Evolutionary conservation across 345 rosid genomes (phyloP).

Genomic region (Theobroma cacao): DNA sequence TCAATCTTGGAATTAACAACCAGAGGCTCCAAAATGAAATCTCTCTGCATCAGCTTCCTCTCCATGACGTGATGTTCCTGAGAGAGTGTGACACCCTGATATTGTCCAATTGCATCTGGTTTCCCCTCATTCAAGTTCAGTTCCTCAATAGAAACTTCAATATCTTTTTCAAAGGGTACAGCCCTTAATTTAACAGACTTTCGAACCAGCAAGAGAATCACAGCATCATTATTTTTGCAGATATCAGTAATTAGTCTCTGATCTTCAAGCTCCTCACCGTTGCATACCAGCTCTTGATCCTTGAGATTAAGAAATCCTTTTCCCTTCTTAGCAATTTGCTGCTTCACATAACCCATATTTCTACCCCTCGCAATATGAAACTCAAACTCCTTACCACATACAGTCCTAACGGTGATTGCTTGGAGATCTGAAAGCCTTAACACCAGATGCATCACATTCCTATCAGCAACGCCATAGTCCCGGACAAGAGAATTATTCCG

Average conservation of each 20-base stretch:
- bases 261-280: slow-evolving; percentile 85
- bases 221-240: slow-evolving; percentile 46
- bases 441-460: slow-evolving; percentile 65
- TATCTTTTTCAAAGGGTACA: slow-evolving; percentile 46
- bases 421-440: slow-evolving; percentile 63
- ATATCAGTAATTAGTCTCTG: slow-evolving; percentile 65
- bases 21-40: slow-evolving; percentile 63
- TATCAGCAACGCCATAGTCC: slow-evolving; percentile 64
- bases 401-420: slow-evolving; percentile 58
- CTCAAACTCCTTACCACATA: slow-evolving; percentile 60
- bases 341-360: slow-evolving; percentile 77
- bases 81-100: slow-evolving; percentile 19
- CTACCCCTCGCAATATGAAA: slow-evolving; percentile 58
- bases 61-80: slow-evolving; percentile 9
- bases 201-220: slow-evolving; percentile 58
- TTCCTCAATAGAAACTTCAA: slow-evolving; percentile 53
- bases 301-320: slow-evolving; percentile 35
- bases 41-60: slow-evolving; percentile 23
- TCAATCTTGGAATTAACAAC: slow-evolving; percentile 35
- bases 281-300: slow-evolving; percentile 60
- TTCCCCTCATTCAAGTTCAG: slow-evolving; percentile 21
- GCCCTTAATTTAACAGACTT: slow-evolving; percentile 58
- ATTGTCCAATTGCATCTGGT: slow-evolving; percentile 22
- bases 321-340: slow-evolving; percentile 56
- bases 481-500: slow-evolving; percentile 36